Evolutionary conservation across 2,329 filamentous ascomycete genomes (phyloP).

Genomic region (Exserohilum turcica): DNA sequence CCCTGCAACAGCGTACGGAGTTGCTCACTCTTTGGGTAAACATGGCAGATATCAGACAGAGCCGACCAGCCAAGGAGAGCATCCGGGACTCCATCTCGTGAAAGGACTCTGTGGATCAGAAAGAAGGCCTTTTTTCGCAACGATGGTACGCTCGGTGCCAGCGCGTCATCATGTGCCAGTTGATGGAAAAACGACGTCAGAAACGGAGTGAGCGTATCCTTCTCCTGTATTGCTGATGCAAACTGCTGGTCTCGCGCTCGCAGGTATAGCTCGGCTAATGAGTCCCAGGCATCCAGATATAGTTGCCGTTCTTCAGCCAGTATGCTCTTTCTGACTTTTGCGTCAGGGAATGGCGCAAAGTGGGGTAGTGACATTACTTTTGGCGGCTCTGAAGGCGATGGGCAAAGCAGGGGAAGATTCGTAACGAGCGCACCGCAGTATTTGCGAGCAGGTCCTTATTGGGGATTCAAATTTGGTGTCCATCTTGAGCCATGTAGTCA

Average conservation of each 20-base stretch:
- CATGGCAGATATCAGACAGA: constrained; percentile 68
- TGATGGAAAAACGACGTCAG: constrained; percentile 70
- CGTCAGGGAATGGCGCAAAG: constrained; percentile 77
- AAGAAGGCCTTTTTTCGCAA: constrained; percentile 70
- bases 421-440: neutral
- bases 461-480: constrained; percentile 5
- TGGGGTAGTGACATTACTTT: constrained; percentile 63
- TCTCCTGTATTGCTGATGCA: constrained; percentile 54
- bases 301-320: constrained; percentile 74
- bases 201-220: constrained; percentile 67
- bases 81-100: constrained; percentile 52
- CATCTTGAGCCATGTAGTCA: constrained; percentile 27
- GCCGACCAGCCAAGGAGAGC: constrained; percentile 68
- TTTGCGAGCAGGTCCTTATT: neutral
- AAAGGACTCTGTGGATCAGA: constrained; percentile 64
- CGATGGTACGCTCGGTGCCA: constrained; percentile 49
- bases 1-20: constrained; percentile 55
- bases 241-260: constrained; percentile 64
- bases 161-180: constrained; percentile 42
- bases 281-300: constrained; percentile 77
- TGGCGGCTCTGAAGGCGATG: neutral
- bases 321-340: constrained; percentile 69
- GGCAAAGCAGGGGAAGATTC: no score
- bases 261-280: constrained; percentile 69
- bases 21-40: constrained; percentile 68